Base-by-base conservation (phyloP, 2,329 filamentous ascomycete species). In the Diaporthe ilicicola region DNA sequence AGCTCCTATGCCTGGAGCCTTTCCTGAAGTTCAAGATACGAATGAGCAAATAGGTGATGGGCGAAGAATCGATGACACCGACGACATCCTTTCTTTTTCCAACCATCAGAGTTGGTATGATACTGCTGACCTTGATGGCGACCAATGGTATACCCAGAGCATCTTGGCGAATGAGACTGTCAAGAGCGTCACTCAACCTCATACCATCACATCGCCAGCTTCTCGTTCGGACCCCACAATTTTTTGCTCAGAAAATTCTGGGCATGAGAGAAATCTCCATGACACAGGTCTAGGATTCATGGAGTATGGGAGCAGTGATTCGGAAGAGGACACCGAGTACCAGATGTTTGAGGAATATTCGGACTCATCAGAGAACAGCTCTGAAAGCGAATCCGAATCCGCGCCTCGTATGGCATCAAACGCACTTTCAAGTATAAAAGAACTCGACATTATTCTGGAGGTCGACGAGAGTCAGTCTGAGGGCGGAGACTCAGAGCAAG, bases 221-320 rank as follows among this genome's bases (percentile, higher is more conserved):
- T 27, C 17, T 34, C 12, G 13, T n/a, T 22, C 51, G 29, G 29
- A 54, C 19, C n/a, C 27, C 12, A 9, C 13, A 34, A 8, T 27
- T 34, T 19, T 22, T 34, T 27, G n/a, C 10, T 19, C 17, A n/a
- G 19, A 29, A 19, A 19, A 12, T 19, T 54, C 51, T 54, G 42
- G 17, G 15, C 29, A 39, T 37, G 65, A 62, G 29, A 69, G 39
- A 17, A n/a, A 54, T 15, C n/a, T 69, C 34, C 39, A 55, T 12
- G 68, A 73, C 59, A 62, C 68, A 15, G 71, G 69, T 15, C 29
- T 71, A 12, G 71, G 71, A 51, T 73, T 73, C 29, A 48, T 62
- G 22, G 71, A 73, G 42, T 70, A 53, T 32, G 64, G 24, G 19
- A 73, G 71, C 27, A 61, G 61, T 65, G 61, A 64, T 46, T 73